Percentiles rank a stretch among this genome's conserved stretches.
Evolutionary conservation across 2,329 filamentous ascomycete species (phyloP).

Genomic region (Metarhizium humberi): DNA sequence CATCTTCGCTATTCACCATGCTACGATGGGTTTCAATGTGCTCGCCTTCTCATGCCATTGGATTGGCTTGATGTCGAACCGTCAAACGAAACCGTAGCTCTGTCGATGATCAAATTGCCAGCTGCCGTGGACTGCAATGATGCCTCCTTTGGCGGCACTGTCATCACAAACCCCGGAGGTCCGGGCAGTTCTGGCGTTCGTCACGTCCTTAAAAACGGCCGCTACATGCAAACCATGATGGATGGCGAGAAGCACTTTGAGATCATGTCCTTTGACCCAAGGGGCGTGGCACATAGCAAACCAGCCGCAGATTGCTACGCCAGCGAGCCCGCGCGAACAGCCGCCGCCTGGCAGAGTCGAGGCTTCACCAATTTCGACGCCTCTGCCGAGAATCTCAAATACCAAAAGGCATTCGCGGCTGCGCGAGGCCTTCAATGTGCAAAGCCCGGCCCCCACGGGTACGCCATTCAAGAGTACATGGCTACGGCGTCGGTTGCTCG

Average conservation of each 20-base stretch:
- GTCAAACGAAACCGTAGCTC: constrained; percentile 16
- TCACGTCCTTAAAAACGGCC: constrained; percentile 13
- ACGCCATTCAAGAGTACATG: too few relatives aligned
- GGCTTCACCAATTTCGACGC: too few relatives aligned
- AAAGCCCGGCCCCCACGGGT: too few relatives aligned
- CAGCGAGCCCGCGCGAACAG: too few relatives aligned
- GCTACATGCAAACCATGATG: constrained; percentile 19
- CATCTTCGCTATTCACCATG: too few relatives aligned
- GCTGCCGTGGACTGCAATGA: constrained; percentile 16
- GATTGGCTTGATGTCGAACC: constrained; percentile 21
- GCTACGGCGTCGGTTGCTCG: too few relatives aligned
- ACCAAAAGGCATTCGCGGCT: too few relatives aligned
- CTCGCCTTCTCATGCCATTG: constrained; percentile 29
- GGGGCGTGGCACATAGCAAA: constrained; percentile 18
- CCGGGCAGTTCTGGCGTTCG: constrained; percentile 26
- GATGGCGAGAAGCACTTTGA: constrained; percentile 23
- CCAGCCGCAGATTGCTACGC: background rate
- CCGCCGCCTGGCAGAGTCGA: too few relatives aligned
- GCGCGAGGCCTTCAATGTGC: too few relatives aligned
- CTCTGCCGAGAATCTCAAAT: too few relatives aligned
- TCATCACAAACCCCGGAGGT: constrained; percentile 30
- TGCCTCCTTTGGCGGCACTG: constrained; percentile 23
- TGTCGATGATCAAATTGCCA: constrained; percentile 29
- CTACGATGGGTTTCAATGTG: constrained; percentile 22
- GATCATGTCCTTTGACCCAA: constrained; percentile 28